Base-by-base conservation (phyloP, 164 flowering plant species). In the Vitis cinerea region DNA sequence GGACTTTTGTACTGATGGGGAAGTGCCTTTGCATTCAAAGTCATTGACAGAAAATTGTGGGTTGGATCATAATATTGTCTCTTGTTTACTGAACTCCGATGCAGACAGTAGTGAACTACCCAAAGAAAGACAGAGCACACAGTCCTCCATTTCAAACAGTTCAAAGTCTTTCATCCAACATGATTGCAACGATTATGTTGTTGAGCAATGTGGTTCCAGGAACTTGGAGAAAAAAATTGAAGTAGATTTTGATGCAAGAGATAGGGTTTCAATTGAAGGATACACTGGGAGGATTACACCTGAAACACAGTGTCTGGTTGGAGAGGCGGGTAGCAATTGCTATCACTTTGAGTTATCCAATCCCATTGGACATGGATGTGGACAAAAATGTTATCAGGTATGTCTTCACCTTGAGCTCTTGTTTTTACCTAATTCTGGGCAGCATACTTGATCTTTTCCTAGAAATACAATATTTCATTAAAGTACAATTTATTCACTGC, bases 1-100 rank as follows among this genome's bases (percentile, higher is more conserved):
- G 68, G 86, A 82, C 63, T 79, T 83, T 67, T 78, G 81, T 55
- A 68, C 77, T 50, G 85, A 80, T 52, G 74, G 71, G 49, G 83
- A 74, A 61, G 27, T 52, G 66, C 68, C 71, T 55, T 49, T 58
- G 1, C 52, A 54, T 11, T 65, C 17, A 7, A 67, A 61, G 53
- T 73, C 67, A n/a, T 59, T 59, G 37, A 29, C 44, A 8, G 75
- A 65, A 54, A 44, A 60, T 44, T 60, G 61, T 47, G 53, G 66
- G 50, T 12, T 68, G 58, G 71, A 73, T 12, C 67, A 63, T 55
- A 56, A 56, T 12, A 59, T 3, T 15, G 31, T 65, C 57, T 52
- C 64, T 19, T 58, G 63, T 30, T 9, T 65, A 10, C 64, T 65
- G 53, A 6, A 16, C 31, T 72, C 62, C n/a, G 64, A 71, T 49